Percentiles rank a stretch among this genome's conserved stretches.
These are phyloP conservation scores for Cinnamomum micranthum DNA, from an alignment of 164 flowering plant species.

Conservation along the genomic window DNA sequence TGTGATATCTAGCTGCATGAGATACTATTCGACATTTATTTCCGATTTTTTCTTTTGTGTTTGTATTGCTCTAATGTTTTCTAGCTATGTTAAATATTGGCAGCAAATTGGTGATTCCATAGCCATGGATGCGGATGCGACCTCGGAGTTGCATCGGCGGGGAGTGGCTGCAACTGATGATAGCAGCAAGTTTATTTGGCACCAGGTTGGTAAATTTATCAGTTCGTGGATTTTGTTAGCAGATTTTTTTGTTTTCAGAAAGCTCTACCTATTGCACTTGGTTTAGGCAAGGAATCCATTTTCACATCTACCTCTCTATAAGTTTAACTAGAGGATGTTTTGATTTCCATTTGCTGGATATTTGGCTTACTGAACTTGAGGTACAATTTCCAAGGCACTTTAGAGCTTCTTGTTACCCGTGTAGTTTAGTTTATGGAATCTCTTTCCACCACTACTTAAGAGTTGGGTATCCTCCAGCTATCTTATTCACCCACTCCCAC, in stretches of 20 bases:
- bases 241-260: not conserved
- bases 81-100: constrained; percentile 11
- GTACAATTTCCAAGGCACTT: too few species aligned
- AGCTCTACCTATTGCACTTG: too few species aligned
- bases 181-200: constrained; percentile 73
- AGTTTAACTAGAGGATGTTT: too few species aligned
- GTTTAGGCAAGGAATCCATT: too few species aligned
- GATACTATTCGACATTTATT: not conserved
- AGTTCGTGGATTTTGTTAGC: not conserved
- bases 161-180: constrained; percentile 77
- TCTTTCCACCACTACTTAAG: too few species aligned
- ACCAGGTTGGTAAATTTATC: constrained; percentile 45
- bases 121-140: constrained; percentile 94
- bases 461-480: too few species aligned
- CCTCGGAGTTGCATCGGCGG: constrained; percentile 62
- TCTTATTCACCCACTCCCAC: too few species aligned
- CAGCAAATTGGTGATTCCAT: constrained; percentile 84
- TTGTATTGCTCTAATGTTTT: not conserved
- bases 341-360: too few species aligned
- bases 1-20: not conserved
- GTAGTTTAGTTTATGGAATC: too few species aligned
- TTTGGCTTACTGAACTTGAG: too few species aligned
- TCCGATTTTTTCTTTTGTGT: not conserved
- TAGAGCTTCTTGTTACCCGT: too few species aligned
- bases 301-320: too few species aligned